Conservation (phyloP, 305 asterid species). For the Fraxinus nigra region DNA sequence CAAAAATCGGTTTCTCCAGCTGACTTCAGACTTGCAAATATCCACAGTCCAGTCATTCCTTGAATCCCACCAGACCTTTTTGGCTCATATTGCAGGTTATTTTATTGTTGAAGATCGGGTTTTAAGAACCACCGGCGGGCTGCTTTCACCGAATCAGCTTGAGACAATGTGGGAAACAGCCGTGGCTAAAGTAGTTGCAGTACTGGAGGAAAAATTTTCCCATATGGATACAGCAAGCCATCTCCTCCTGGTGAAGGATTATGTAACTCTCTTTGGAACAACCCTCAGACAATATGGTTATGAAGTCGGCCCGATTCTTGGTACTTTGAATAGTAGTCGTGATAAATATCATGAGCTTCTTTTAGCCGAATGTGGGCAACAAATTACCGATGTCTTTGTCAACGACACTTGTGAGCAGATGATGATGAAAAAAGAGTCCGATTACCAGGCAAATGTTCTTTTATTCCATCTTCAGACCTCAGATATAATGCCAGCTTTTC, state of each 20-base stretch:
- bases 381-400: slow-evolving; percentile 51
- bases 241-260: slow-evolving; percentile 84
- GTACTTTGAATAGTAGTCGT: slow-evolving; percentile 70
- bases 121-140: slow-evolving; percentile 83
- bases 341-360: slow-evolving; percentile 87
- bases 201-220: slow-evolving; percentile 73
- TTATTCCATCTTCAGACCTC: slow-evolving; percentile 86
- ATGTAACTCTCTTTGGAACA: slow-evolving; percentile 89
- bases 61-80: slow-evolving; percentile 67
- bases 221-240: slow-evolving; percentile 82
- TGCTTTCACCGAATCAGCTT: slow-evolving; percentile 67
- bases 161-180: slow-evolving; percentile 97
- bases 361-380: slow-evolving; percentile 67
- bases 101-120: slow-evolving; percentile 93
- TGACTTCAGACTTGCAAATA: slow-evolving; percentile 82
- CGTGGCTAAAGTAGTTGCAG: slow-evolving; percentile 54
- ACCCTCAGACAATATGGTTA: slow-evolving; percentile 86
- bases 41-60: slow-evolving; percentile 74
- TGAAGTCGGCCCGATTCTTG: slow-evolving; percentile 71
- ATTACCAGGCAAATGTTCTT: slow-evolving; percentile 83
- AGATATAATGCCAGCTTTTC: slow-evolving; percentile 96
- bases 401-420: slow-evolving; percentile 72
- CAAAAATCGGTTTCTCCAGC: slow-evolving; percentile 74
- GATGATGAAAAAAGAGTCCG: slow-evolving; percentile 92
- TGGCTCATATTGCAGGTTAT: slow-evolving; percentile 85